Evolutionary conservation across 805 yeast genomes (phyloP), one percentile per base, ranked within the genome.

Genomic region (Starmerella riodocensis): DNA sequence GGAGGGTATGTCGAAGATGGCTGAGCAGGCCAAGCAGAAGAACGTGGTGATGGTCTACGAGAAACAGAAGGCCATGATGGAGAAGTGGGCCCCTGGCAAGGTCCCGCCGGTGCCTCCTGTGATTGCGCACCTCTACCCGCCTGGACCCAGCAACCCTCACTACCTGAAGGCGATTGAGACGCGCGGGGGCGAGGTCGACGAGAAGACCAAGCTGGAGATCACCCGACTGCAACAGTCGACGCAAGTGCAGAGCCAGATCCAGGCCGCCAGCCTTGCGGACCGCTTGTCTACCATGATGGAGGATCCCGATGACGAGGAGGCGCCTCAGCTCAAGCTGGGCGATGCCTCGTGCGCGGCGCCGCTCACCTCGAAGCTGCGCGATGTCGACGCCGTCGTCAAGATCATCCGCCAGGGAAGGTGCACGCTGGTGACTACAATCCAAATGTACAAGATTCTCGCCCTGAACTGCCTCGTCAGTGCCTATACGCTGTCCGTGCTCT

Each of bases 261-360:
- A 57, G 48, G 65, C 66, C 14, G 60, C 66, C 23, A 61, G 62
- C 24, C 48, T 74, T 39, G 83, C 88, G 25, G 88, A 79, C 48
- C 67, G 73, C 49, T 64, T 81, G 53, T 65, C 80, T 65, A 65
- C 69, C 33, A 64, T 62, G 49, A 61, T 60, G 39, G 78, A 76
- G 49, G 49, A 45, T 2, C 66, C 69, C 36, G 83, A 73, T n/a
- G 78, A 72, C 35, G 68, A 58, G 24, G 96, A 88, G 51, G 93
- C 93, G 0, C 98, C 98, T 42, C 74, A 79, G 34, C 71, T 91
- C 65, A 91, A 91, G 61, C 68, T 91, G 40, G 98, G 98, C 53
- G 98, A 91, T 64, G 98, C 98, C 12, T 86, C 96, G 19, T 95
- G 93, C 54, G 98, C 98, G 40, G 98, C 98, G 25, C 98, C 98